These are phyloP conservation scores for Lepidium africanum DNA, from an alignment of 345 rosid species.

Conservation along the genomic window DNA sequence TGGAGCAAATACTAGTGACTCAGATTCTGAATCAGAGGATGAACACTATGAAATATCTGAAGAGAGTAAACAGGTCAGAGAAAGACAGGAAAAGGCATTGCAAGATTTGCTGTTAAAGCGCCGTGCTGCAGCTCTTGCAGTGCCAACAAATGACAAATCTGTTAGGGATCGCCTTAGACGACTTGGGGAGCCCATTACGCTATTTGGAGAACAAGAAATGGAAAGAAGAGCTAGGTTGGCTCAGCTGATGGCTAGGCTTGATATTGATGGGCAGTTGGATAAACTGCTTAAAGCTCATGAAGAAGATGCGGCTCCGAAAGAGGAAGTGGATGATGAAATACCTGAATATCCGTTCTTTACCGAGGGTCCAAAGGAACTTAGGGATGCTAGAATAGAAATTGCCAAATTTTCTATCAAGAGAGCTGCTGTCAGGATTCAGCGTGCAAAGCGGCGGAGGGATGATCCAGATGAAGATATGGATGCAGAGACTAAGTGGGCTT, in stretches of 20 bases:
- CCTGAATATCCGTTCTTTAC: conserved; percentile 76
- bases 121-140: conserved; percentile 87
- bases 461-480: conserved; percentile 94
- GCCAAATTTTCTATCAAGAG: conserved; percentile 62
- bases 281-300: conserved; percentile 81
- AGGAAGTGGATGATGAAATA: conserved; percentile 58
- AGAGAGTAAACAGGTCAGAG: conserved; percentile 58
- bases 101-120: conserved; percentile 79
- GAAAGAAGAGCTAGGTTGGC: conserved; percentile 89
- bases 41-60: conserved; percentile 65
- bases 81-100: conserved; percentile 83
- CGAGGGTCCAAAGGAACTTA: conserved; percentile 66
- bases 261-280: conserved; percentile 74
- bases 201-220: conserved; percentile 96
- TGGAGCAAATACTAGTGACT: conserved; percentile 39
- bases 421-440: conserved; percentile 69
- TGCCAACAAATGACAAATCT: conserved; percentile 94
- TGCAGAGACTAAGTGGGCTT: conserved; percentile 74
- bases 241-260: conserved; percentile 81
- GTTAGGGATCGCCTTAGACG: conserved; percentile 83
- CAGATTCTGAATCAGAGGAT: conserved; percentile 58
- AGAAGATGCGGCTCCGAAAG: conserved; percentile 56
- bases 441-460: conserved; percentile 61
- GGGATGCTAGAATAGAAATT: conserved; percentile 65
- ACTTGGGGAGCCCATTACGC: conserved; percentile 86